Conservation (phyloP, 2,329 filamentous ascomycete species). For the Trichoderma lentiforme region DNA sequence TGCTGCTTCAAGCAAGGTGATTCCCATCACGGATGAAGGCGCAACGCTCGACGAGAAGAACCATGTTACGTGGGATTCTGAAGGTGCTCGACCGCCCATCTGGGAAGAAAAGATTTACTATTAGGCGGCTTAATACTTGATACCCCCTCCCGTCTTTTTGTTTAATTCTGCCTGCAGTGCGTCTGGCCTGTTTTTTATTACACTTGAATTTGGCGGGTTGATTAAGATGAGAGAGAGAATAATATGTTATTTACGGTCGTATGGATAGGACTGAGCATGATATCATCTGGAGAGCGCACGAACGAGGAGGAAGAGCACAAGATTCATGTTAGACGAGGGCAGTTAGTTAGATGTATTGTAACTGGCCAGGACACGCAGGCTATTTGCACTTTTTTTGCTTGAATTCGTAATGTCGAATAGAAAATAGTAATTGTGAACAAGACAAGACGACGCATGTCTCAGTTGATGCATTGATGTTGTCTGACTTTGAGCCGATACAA, state of each 20-base stretch:
- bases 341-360: neutral
- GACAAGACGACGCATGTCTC: neutral
- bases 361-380: neutral
- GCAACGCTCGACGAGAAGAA: slow-evolving; percentile 66
- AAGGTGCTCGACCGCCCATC: slow-evolving; percentile 42
- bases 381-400: neutral
- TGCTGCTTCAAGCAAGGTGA: slow-evolving; percentile 60
- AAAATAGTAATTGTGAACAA: neutral
- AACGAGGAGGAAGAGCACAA: neutral
- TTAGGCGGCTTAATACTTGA: slow-evolving; percentile 28
- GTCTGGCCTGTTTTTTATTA: neutral
- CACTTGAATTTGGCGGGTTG: neutral
- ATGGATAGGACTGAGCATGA: neutral
- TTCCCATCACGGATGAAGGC: slow-evolving; percentile 70
- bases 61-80: slow-evolving; percentile 41
- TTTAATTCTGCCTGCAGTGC: neutral
- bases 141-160: slow-evolving; percentile 17
- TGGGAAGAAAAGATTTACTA: slow-evolving; percentile 46
- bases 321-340: neutral
- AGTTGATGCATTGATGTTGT: neutral
- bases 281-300: neutral
- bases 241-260: neutral
- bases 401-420: neutral
- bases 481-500: neutral
- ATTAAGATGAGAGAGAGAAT: neutral